These are phyloP conservation scores for Torulaspora pretoriensis DNA, from an alignment of 1,139 yeast genomes.

Conservation along the genomic window DNA sequence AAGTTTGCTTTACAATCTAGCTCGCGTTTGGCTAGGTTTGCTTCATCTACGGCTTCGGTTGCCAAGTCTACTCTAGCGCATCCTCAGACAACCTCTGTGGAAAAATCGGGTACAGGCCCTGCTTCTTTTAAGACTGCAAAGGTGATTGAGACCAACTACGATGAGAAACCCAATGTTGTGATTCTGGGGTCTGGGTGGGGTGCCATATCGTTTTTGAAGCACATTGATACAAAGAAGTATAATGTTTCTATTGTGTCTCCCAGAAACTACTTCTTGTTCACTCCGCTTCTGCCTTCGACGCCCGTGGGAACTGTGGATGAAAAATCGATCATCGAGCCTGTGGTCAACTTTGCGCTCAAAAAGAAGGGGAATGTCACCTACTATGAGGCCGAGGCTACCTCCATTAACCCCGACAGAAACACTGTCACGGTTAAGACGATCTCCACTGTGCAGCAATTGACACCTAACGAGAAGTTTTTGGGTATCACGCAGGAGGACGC, in stretches of 20 bases:
- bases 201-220: slow-evolving; percentile 75
- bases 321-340: slow-evolving; percentile 88
- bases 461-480: slow-evolving; percentile 28
- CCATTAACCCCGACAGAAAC: slow-evolving; percentile 68
- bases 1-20: slow-evolving; percentile 10
- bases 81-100: slow-evolving; percentile 15
- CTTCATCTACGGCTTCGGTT: slow-evolving; percentile 11
- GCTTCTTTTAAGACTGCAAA: slow-evolving; percentile 41
- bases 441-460: slow-evolving; percentile 38
- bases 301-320: slow-evolving; percentile 93
- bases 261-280: slow-evolving; percentile 88
- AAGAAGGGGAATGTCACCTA: slow-evolving; percentile 79
- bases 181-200: slow-evolving; percentile 97
- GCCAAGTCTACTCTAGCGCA: slow-evolving; percentile 2
- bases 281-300: slow-evolving; percentile 88
- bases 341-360: slow-evolving; percentile 70
- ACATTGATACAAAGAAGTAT: slow-evolving; percentile 81
- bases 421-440: slow-evolving; percentile 52
- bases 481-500: slow-evolving; percentile 37
- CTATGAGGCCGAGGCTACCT: slow-evolving; percentile 89
- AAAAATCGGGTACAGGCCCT: slow-evolving; percentile 34
- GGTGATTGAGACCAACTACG: slow-evolving; percentile 35
- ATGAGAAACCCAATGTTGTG: slow-evolving; percentile 45
- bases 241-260: slow-evolving; percentile 90
- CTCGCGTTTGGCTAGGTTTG: slow-evolving; percentile 12